A percentile compares a stretch with the other conserved stretches of the same genome.
These are phyloP conservation scores for Cytospora piceae DNA, from an alignment of 2,329 filamentous ascomycete genomes.

Conservation along the genomic window DNA sequence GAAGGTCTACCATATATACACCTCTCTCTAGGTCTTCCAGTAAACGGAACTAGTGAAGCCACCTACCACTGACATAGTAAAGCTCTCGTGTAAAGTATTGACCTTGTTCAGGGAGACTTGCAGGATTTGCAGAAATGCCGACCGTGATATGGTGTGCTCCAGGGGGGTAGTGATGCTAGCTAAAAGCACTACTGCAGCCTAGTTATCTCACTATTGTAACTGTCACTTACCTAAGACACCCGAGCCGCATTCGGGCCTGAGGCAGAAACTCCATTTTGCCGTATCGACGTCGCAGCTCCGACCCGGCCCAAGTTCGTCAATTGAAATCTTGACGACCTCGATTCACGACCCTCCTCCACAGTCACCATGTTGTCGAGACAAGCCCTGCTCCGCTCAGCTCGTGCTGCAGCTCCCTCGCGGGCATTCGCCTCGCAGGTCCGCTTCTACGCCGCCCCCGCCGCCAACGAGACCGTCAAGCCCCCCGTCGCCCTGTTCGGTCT, in stretches of 20 bases:
- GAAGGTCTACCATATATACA: neutral
- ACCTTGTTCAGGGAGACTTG: neutral
- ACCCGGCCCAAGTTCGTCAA: slow-evolving; percentile 30
- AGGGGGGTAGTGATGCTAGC: neutral
- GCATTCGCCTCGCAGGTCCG: slow-evolving; percentile 68
- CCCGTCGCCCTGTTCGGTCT: slow-evolving; percentile 92
- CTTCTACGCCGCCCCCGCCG: slow-evolving; percentile 72
- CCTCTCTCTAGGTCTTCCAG: neutral
- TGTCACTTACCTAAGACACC: slow-evolving; percentile 17
- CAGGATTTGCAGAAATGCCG: neutral
- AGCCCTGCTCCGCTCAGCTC: slow-evolving; percentile 57
- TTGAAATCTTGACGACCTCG: slow-evolving; percentile 32
- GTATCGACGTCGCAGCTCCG: slow-evolving; percentile 25
- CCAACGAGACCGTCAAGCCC: slow-evolving; percentile 72
- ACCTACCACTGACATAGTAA: neutral
- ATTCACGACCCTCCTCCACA: slow-evolving; percentile 35
- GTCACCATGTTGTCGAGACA: slow-evolving; percentile 64
- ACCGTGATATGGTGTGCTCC: neutral
- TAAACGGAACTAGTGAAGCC: too few species aligned
- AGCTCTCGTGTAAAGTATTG: too few species aligned
- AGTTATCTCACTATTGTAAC: neutral
- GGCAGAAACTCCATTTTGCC: slow-evolving; percentile 28
- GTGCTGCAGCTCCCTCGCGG: slow-evolving; percentile 61
- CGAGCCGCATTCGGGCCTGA: slow-evolving; percentile 6
- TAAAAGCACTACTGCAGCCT: neutral